A percentile compares a stretch with the other conserved stretches of the same genome.
Conservation (phyloP, 108 stramenopile species). For the Nannochloropsis oceanica region DNA sequence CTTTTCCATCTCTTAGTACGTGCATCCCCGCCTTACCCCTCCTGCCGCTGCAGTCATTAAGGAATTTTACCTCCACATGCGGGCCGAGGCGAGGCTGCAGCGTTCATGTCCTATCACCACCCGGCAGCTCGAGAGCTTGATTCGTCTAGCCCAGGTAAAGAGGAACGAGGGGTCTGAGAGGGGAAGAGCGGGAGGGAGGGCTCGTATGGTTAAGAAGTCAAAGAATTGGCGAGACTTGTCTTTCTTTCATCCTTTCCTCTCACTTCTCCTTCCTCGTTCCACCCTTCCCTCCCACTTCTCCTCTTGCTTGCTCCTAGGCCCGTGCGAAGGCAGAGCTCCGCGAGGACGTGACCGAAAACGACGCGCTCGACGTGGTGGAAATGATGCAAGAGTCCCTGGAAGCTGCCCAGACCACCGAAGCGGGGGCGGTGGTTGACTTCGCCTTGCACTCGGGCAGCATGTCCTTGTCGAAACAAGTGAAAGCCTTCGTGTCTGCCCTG, state of each 20-base stretch:
- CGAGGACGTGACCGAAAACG: conserved; percentile 67
- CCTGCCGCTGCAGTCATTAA: conserved; percentile 64
- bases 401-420: conserved; percentile 37
- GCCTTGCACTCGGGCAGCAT: background rate
- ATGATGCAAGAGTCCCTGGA: conserved; percentile 45
- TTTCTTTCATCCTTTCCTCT: conserved; percentile 50
- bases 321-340: conserved; percentile 84
- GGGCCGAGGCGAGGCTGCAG: conserved; percentile 30
- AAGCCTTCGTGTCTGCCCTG: conserved; percentile 28
- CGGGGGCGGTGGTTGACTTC: conserved; percentile 19
- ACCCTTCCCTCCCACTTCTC: no score
- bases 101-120: conserved; percentile 66
- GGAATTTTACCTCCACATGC: conserved; percentile 69
- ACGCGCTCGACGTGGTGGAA: conserved; percentile 93
- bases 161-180: conserved; percentile 46
- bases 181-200: background rate
- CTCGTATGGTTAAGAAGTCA: no score
- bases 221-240: conserved; percentile 59
- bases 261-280: background rate
- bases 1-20: conserved; percentile 45
- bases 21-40: conserved; percentile 64
- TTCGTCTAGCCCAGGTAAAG: conserved; percentile 58
- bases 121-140: conserved; percentile 85
- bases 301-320: conserved; percentile 61
- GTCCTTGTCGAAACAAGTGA: conserved; percentile 18